phyloP scores from a whole-genome alignment of 2,329 filamentous ascomycete species.

The Apiospora saccharicola region DNA sequence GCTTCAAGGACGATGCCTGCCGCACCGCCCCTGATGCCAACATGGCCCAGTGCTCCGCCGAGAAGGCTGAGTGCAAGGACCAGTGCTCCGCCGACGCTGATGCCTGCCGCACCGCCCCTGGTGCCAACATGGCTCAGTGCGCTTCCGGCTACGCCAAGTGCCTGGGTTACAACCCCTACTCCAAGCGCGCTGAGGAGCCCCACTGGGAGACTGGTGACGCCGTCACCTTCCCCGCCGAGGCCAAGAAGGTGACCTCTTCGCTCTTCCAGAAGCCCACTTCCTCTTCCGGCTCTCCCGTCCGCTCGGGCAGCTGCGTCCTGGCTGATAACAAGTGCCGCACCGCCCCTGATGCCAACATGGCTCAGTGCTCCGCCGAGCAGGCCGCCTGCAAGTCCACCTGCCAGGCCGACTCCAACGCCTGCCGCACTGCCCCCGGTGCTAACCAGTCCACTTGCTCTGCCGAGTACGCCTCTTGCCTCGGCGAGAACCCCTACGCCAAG shows the following conservation, averaged over 20 bases:
- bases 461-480: conserved; percentile 12
- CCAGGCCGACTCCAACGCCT: neutral
- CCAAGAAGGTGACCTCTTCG: neutral
- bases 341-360: neutral
- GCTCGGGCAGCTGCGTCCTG: neutral
- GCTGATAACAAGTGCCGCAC: neutral
- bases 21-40: conserved; percentile 19
- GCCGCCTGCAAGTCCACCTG: neutral
- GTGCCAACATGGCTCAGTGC: neutral
- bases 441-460: neutral
- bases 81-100: neutral
- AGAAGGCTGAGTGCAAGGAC: conserved; percentile 22
- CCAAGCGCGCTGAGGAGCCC: conserved; percentile 14
- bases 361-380: neutral
- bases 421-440: neutral
- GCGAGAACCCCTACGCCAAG: conserved; percentile 22
- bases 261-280: neutral
- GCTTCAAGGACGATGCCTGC: conserved; percentile 5
- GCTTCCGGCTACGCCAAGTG: neutral
- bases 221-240: conserved; percentile 4
- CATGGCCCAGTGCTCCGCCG: neutral
- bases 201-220: conserved; percentile 1
- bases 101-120: neutral
- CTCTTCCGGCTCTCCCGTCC: neutral
- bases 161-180: conserved; percentile 23